Base-by-base conservation (phyloP, 768 basidiomycete genomes). In the Lactarius hengduanensis region DNA sequence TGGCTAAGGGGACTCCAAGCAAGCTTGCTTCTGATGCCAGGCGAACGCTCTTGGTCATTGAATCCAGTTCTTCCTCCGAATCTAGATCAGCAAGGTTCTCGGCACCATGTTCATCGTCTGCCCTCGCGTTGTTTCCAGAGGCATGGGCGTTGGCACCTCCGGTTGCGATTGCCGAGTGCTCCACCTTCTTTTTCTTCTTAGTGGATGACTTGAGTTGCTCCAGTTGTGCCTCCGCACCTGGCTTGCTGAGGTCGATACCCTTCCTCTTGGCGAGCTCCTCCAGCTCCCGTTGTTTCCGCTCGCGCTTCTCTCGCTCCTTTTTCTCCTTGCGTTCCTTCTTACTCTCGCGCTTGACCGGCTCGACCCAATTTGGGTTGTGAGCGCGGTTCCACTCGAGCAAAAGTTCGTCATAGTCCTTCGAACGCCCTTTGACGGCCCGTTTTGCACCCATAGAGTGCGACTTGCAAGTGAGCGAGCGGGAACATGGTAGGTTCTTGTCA, bases 381-480 rank as follows among this genome's bases (percentile, higher is more conserved):
- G 84, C 88, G 40, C 91, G 87, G 72, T 94, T 90, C 94, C 94
- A 98, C 61, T 98, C 96, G 30, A 93, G 82, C 20, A 96, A 83
- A 4, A 99, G 84, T 53, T 89, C 89, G 73, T 97, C 95, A 73
- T 94, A 98, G 8, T 79, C 76, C 61, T 89, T 84, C 0, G 92
- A 91, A 4, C 96, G 92, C 40, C 93, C 93, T 68, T 85, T 83
- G 1, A 99, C 96, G 10, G 91, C 86, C 20, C 96, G 90, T 77
- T 99, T 99, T 13, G 94, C 91, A 16, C 94, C 94, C 89, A 99
- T 96, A 2, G 93, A 90, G 75, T 99, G 96, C 6, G 96, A 94
- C 77, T 99, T 99, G 81, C 96, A 99, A n/a, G 96, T 98, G 43
- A 99, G 83, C 8, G 94, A 94, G 32, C 96, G 91, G 15, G 94